phyloP scores from a whole-genome alignment of 2,329 filamentous ascomycete genomes.

The Ampelomyces quisqualis region DNA sequence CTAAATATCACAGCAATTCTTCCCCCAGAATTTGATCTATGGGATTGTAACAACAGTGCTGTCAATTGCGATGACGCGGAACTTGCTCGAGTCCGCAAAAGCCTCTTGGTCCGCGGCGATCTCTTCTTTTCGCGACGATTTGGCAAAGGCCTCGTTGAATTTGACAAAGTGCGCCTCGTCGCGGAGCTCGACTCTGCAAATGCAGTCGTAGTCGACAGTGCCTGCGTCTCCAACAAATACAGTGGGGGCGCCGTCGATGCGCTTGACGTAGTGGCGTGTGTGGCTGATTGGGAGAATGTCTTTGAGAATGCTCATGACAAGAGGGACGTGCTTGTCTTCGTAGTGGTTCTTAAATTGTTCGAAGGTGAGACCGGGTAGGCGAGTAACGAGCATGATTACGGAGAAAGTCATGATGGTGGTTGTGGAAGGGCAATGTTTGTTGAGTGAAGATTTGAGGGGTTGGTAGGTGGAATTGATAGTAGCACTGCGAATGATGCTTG shows the following conservation, averaged over 20 bases:
- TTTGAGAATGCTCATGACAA: conserved; percentile 22
- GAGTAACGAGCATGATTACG: conserved; percentile 19
- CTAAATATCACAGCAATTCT: too few species aligned
- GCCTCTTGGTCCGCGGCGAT: conserved; percentile 13
- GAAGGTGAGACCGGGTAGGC: conserved; percentile 19
- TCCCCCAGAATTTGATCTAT: too few species aligned
- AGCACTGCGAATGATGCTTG: too few species aligned
- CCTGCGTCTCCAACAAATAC: conserved; percentile 10
- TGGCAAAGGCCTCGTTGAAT: conserved; percentile 14
- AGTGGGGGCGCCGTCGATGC: conserved; percentile 5
- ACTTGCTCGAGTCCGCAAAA: conserved; percentile 15
- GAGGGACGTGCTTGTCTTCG: conserved; percentile 25
- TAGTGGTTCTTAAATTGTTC: conserved; percentile 25
- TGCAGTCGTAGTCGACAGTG: conserved; percentile 18
- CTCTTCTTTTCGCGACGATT: conserved; percentile 7
- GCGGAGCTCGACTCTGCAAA: conserved; percentile 20
- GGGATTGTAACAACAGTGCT: too few species aligned
- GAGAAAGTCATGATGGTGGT: conserved; percentile 18
- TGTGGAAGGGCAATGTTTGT: not conserved
- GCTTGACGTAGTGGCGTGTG: conserved; percentile 26
- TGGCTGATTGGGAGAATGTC: conserved; percentile 23
- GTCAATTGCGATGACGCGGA: conserved; percentile 19
- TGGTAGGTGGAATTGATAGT: too few species aligned
- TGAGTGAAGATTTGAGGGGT: too few species aligned
- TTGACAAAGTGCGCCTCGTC: conserved; percentile 20